Base-by-base conservation (phyloP, 73 alveolate genomes). In the Paramecium sexaurelia region DNA sequence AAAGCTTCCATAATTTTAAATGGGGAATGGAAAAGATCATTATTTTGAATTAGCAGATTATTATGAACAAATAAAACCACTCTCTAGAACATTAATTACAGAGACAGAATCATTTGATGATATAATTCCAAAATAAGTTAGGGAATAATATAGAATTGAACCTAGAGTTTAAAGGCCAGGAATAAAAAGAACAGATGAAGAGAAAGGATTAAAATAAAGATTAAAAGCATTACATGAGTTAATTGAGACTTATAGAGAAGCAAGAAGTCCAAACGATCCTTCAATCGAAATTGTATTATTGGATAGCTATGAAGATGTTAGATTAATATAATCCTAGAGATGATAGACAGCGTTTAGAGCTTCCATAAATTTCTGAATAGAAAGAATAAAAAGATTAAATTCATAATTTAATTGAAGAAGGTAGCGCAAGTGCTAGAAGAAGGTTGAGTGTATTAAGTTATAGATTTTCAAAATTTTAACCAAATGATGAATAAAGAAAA, bases 11-110 rank as follows among this genome's bases (percentile, higher is more conserved):
- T 8, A 37, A 35, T 71, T 27, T 36, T 37, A 71, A 40, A 71
- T 71, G 86, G 56, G 56, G 15, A 37, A 35, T 32, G 56, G 56
- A 33, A 71, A 35, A 8, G 55, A 71, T 19, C 55, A 35, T 32
- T 71, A 71, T 10, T 71, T 35, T 71, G 86, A 71, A 71, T 71
- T 71, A 36, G 86, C 86, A 71, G 86, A 71, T 17, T 71, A 71
- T 36, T 71, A 35, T 11, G 57, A 71, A 7, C 7, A 71, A 27
- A 10, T 35, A 37, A 71, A 71, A 24, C 57, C 55, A 35, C 24
- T 37, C n/a, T 22, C 37, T 19, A 71, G 56, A n/a, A 71, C 86
- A 27, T 36, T 71, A 37, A 71, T 71, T 7, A 71, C 55, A 13
- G 86, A 71, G 5, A 71, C 56, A 6, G 86, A 71, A 71, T 32